phyloP scores from a whole-genome alignment of 1,284 basidiomycete genomes.

The Thecaphora thlaspeos region DNA sequence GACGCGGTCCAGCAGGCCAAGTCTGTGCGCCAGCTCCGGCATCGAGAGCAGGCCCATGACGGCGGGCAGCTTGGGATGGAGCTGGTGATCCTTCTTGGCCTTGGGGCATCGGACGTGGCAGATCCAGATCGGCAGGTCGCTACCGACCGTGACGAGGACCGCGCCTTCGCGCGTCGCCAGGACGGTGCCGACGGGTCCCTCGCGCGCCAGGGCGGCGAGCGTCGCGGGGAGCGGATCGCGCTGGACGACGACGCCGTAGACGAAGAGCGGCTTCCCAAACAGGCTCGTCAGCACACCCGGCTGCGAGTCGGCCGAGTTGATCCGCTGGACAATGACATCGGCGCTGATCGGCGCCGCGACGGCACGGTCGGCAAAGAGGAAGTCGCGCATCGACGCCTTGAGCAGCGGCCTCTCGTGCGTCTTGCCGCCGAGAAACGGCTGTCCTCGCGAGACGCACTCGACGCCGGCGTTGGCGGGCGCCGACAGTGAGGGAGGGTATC shows the following conservation, averaged over 20 bases:
- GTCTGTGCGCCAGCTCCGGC: constrained; percentile 48
- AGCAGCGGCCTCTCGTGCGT: constrained; percentile 59
- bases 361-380: constrained; percentile 2
- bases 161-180: constrained; percentile 60
- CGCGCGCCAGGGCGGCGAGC: constrained; percentile 26
- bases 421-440: constrained; percentile 58
- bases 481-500: constrained; percentile 5
- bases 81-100: constrained; percentile 51
- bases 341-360: constrained; percentile 50
- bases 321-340: constrained; percentile 56
- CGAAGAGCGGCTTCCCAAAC: constrained; percentile 54
- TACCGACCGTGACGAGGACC: constrained; percentile 59
- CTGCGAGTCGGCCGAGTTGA: constrained; percentile 60
- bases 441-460: constrained; percentile 50
- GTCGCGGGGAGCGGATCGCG: constrained; percentile 28
- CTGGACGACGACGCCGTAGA: constrained; percentile 60
- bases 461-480: constrained; percentile 15
- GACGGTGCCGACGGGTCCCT: constrained; percentile 50
- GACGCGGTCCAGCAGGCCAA: constrained; percentile 46
- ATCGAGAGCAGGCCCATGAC: constrained; percentile 54
- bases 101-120: constrained; percentile 60
- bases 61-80: constrained; percentile 61
- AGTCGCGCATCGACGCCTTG: constrained; percentile 55
- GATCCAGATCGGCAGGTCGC: constrained; percentile 60
- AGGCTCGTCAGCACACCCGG: constrained; percentile 60